These are phyloP conservation scores for Syncephalastrum sp. DNA, from an alignment of 371 early-diverging fungal genomes.

Conservation along the genomic window DNA sequence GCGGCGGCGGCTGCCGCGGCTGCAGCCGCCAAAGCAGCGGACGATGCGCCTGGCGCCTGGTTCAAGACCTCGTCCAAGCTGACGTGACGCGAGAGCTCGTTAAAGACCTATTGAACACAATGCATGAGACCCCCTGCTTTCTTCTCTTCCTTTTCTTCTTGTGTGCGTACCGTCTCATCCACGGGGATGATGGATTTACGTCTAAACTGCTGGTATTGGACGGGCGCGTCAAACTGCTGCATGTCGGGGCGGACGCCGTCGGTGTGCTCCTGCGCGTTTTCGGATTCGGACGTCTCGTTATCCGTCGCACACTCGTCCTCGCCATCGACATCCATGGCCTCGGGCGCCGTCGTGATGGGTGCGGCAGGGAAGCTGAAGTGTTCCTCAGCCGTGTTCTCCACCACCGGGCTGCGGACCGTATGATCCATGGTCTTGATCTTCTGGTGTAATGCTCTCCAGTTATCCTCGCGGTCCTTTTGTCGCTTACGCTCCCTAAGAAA, in stretches of 20 bases:
- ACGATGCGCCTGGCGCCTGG: conserved; percentile 41
- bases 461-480: conserved; percentile 83
- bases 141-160: background rate
- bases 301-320: conserved; percentile 34
- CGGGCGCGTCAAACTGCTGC: conserved; percentile 70
- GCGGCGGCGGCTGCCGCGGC: background rate
- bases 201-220: conserved; percentile 74
- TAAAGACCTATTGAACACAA: conserved; percentile 47
- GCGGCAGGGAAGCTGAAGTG: conserved; percentile 13
- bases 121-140: background rate
- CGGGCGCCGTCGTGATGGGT: background rate
- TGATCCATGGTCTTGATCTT: conserved; percentile 14
- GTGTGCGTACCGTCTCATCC: conserved; percentile 62
- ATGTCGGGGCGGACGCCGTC: conserved; percentile 48
- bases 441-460: conserved; percentile 77
- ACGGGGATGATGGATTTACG: conserved; percentile 92
- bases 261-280: conserved; percentile 24
- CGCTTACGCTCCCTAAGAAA: conserved; percentile 76
- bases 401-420: background rate
- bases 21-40: conserved; percentile 10
- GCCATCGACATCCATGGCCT: conserved; percentile 25
- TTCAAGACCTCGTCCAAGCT: conserved; percentile 83
- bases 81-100: conserved; percentile 81
- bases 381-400: conserved; percentile 1
- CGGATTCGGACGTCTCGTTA: conserved; percentile 22